Percentiles rank a stretch among this genome's conserved stretches.
Evolutionary conservation across 345 rosid species (phyloP).

Genomic region (Syzygium grande): DNA sequence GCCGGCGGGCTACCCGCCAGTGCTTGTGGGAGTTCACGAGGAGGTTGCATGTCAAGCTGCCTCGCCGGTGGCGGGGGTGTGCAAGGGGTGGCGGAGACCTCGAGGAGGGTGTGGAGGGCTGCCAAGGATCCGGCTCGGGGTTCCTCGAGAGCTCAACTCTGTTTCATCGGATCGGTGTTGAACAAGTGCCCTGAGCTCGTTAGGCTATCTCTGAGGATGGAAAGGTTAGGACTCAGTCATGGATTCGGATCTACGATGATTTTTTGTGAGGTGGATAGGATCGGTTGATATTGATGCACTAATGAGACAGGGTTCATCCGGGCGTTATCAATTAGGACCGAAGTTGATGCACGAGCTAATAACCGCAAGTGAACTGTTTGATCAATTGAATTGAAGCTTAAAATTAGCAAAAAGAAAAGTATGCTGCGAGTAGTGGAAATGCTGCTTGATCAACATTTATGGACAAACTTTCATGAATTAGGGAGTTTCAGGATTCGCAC

Average conservation of each 20-base stretch:
- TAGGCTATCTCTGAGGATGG: conserved; percentile 61
- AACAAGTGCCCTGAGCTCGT: conserved; percentile 73
- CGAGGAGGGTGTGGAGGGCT: conserved; percentile 76
- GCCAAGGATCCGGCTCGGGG: conserved; percentile 75
- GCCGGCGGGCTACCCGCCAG: conserved; percentile 37
- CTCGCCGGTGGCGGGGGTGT: conserved; percentile 54
- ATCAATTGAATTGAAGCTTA: neutral
- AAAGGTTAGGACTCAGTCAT: conserved; percentile 54
- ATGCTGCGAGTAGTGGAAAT: neutral
- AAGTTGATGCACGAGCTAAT: neutral
- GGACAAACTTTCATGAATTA: neutral
- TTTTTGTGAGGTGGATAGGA: neutral
- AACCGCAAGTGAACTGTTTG: neutral
- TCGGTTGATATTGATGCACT: neutral
- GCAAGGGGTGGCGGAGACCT: conserved; percentile 51
- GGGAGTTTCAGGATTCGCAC: neutral
- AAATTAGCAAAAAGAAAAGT: neutral
- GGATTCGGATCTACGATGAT: conserved; percentile 28
- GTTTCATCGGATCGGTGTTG: conserved; percentile 73
- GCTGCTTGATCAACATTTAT: neutral
- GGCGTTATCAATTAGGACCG: neutral
- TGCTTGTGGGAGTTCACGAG: conserved; percentile 77
- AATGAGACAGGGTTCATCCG: neutral
- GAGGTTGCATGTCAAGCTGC: conserved; percentile 69
- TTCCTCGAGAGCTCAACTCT: conserved; percentile 58